Percentiles rank a stretch among this genome's conserved stretches.
Evolutionary conservation across 1,284 basidiomycete species (phyloP).

Genomic region (Tylopilus orsonianus): DNA sequence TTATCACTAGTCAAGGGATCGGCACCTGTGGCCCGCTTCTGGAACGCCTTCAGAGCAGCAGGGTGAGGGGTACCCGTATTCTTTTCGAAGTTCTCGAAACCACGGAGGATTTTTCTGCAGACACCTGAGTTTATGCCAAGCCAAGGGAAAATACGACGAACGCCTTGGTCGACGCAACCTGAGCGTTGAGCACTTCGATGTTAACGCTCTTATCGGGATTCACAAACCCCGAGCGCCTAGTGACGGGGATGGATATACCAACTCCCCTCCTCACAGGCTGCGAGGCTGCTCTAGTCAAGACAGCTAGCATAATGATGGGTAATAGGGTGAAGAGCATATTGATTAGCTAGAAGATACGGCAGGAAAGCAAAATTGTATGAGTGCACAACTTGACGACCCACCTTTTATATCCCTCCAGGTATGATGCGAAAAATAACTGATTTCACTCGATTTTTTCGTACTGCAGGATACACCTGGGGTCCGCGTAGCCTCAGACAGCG

Average conservation of each 20-base stretch:
- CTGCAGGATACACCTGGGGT: no score
- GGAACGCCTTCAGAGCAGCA: neutral
- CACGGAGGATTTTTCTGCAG: conserved; percentile 20
- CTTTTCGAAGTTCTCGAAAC: conserved; percentile 14
- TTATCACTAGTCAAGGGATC: conserved; percentile 21
- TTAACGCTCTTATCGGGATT: conserved; percentile 13
- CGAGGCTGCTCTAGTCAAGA: conserved; percentile 7
- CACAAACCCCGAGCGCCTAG: conserved; percentile 15
- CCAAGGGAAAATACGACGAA: conserved; percentile 4
- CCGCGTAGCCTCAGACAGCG: no score
- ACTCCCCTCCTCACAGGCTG: neutral
- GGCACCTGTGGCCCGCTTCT: conserved; percentile 1
- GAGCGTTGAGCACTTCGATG: conserved; percentile 11
- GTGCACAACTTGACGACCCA: neutral
- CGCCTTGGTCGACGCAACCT: conserved; percentile 13
- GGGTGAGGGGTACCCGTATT: conserved; percentile 17
- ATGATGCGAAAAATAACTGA: neutral
- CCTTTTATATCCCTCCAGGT: conserved; percentile 5
- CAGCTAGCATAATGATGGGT: conserved; percentile 4
- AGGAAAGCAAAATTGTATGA: neutral
- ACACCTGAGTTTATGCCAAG: neutral
- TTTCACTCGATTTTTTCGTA: neutral
- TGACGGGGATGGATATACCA: conserved; percentile 12
- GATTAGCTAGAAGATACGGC: neutral
- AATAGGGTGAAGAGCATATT: conserved; percentile 11